A percentile compares a stretch with the other conserved stretches of the same genome.
Evolutionary conservation across 805 yeast genomes (phyloP).

Genomic region (Barnettozyma wickerhamii): DNA sequence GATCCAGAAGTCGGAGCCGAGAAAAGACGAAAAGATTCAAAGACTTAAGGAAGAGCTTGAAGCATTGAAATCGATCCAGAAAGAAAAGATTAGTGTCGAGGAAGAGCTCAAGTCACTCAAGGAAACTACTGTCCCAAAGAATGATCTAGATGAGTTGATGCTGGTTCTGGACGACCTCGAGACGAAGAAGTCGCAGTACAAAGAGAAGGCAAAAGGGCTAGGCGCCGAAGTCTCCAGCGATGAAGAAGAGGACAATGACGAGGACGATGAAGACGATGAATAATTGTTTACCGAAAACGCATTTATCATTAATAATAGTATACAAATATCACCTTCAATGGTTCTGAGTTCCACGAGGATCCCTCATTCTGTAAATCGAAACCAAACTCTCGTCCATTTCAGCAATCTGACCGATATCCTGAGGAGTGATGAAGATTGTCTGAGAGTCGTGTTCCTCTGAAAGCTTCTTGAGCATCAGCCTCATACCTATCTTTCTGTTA

Average conservation of each 20-base stretch:
- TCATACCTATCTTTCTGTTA: conserved; percentile 75
- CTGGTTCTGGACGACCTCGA: conserved; percentile 74
- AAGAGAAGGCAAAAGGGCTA: conserved; percentile 41
- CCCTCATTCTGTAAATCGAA: conserved; percentile 56
- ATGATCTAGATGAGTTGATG: conserved; percentile 71
- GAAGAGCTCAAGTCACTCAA: conserved; percentile 16
- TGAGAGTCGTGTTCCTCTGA: conserved; percentile 65
- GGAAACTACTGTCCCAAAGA: conserved; percentile 35
- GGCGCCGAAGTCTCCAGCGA: conserved; percentile 68
- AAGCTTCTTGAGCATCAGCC: conserved; percentile 66
- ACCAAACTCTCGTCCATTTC: conserved; percentile 60
- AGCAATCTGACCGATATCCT: conserved; percentile 66
- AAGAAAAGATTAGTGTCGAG: conserved; percentile 20
- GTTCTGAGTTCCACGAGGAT: conserved; percentile 27
- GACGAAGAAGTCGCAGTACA: conserved; percentile 57
- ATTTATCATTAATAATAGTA: too few relatives aligned
- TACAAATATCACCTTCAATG: background rate
- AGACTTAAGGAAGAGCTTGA: conserved; percentile 6
- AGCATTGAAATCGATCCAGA: background rate
- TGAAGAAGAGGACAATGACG: conserved; percentile 65
- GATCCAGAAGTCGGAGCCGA: background rate
- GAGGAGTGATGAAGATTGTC: conserved; percentile 91
- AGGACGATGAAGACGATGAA: conserved; percentile 46
- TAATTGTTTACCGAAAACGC: too few relatives aligned
- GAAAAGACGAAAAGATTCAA: background rate